Conservation (phyloP, 2,329 filamentous ascomycete species). For the Neoscytalidium dimidiatum region DNA sequence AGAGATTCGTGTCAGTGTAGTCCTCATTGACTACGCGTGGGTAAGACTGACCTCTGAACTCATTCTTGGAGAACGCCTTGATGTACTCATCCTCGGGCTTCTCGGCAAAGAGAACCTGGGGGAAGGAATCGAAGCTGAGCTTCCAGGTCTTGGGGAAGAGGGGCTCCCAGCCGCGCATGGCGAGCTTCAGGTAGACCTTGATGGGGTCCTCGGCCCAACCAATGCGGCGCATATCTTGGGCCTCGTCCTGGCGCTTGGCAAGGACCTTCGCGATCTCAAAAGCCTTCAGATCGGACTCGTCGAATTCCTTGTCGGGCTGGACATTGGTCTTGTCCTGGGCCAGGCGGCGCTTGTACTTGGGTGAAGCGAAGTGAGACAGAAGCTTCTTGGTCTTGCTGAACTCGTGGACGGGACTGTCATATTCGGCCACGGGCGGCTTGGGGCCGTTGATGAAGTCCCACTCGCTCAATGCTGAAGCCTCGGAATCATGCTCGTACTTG, state of each 20-base stretch:
- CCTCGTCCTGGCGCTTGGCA: conserved; percentile 30
- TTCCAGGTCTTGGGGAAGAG: conserved; percentile 55
- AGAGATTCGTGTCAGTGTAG: conserved; percentile 13
- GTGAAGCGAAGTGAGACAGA: not conserved
- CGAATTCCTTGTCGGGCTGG: conserved; percentile 17
- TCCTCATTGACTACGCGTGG: conserved; percentile 14
- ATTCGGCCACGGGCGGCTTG: not conserved
- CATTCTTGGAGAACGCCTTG: conserved; percentile 39
- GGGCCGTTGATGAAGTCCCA: not conserved
- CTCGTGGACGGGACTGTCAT: not conserved
- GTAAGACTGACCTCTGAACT: conserved; percentile 47
- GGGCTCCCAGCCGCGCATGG: conserved; percentile 58
- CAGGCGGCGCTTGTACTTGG: not conserved
- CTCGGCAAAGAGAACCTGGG: conserved; percentile 53
- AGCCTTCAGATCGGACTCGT: conserved; percentile 27
- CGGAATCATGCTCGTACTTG: not conserved
- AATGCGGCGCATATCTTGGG: conserved; percentile 38
- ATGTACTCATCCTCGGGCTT: conserved; percentile 49
- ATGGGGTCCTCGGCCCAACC: conserved; percentile 56
- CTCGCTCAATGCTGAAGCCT: not conserved
- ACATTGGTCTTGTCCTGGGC: not conserved
- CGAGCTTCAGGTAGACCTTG: conserved; percentile 55
- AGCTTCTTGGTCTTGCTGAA: not conserved
- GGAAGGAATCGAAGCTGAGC: conserved; percentile 56
- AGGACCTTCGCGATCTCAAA: conserved; percentile 30